Evolutionary conservation across 495 filamentous ascomycete species (phyloP).

Genomic region (Cudoniella acicularis): DNA sequence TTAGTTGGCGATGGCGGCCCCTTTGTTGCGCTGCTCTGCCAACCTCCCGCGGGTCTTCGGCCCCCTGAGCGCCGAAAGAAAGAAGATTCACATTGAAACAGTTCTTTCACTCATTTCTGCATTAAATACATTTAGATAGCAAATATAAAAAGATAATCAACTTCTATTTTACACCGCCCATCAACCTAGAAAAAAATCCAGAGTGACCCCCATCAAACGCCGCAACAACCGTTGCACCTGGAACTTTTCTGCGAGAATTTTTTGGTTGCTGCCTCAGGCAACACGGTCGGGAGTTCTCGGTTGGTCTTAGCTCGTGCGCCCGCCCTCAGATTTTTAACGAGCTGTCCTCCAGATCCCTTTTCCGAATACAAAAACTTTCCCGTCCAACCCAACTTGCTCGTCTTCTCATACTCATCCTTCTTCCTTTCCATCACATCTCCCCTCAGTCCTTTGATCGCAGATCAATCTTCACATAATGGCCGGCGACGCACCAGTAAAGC

Average conservation of each 20-base stretch:
- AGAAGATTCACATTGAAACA: too few relatives aligned
- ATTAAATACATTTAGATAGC: too few relatives aligned
- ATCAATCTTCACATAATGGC: slow-evolving; percentile 42
- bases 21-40: too few relatives aligned
- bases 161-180: too few relatives aligned
- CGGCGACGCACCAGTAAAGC: slow-evolving; percentile 51
- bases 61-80: too few relatives aligned
- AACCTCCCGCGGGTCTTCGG: too few relatives aligned
- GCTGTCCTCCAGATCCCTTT: slow-evolving; percentile 5
- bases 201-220: too few relatives aligned
- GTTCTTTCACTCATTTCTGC: too few relatives aligned
- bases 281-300: neutral
- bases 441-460: slow-evolving; percentile 31
- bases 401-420: slow-evolving; percentile 18
- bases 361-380: slow-evolving; percentile 16
- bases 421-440: slow-evolving; percentile 25
- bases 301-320: neutral
- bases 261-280: neutral
- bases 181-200: too few relatives aligned
- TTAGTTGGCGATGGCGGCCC: too few relatives aligned
- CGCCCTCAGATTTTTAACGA: slow-evolving; percentile 4
- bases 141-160: too few relatives aligned
- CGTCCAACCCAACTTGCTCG: slow-evolving; percentile 14
- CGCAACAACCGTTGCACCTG: too few relatives aligned
- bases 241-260: neutral